Conservation (phyloP, 2,329 filamentous ascomycete species). For the Phoma sp. region DNA sequence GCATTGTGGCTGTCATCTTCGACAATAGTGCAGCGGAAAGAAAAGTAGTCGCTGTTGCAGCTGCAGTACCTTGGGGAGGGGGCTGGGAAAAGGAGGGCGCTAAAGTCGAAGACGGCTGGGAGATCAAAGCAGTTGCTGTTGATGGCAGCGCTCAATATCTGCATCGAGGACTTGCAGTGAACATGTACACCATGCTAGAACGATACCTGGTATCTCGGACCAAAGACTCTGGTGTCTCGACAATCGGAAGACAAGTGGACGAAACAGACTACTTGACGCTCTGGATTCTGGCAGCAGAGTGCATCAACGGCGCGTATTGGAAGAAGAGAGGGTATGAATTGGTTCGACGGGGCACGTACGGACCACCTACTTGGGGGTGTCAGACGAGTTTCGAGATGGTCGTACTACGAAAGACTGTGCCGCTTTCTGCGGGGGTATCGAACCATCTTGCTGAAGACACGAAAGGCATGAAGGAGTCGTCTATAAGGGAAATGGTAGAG, state of each 20-base stretch:
- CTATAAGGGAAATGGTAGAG: not conserved
- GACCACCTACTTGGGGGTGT: constrained; percentile 28
- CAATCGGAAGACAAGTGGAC: not conserved
- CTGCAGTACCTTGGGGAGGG: constrained; percentile 32
- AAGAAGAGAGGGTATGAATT: constrained; percentile 30
- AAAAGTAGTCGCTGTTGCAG: constrained; percentile 32
- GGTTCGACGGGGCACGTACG: constrained; percentile 18
- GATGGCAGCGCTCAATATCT: constrained; percentile 25
- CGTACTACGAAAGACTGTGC: constrained; percentile 26
- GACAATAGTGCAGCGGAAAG: constrained; percentile 9
- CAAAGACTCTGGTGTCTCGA: not conserved
- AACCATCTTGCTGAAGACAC: not conserved
- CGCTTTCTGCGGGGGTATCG: not conserved
- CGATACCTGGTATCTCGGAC: not conserved
- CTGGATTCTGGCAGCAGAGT: constrained; percentile 35
- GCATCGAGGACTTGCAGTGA: constrained; percentile 27
- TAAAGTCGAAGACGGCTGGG: constrained; percentile 30
- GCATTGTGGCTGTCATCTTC: constrained; percentile 25
- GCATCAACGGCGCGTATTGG: constrained; percentile 37
- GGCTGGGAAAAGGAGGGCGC: constrained; percentile 28
- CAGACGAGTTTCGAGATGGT: constrained; percentile 32
- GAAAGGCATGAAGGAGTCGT: not conserved
- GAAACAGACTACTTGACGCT: constrained; percentile 12
- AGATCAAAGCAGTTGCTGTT: constrained; percentile 36
- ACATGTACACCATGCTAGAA: constrained; percentile 19